Evolutionary conservation across 1,284 basidiomycete genomes (phyloP).

Genomic region (Ustilago nuda): DNA sequence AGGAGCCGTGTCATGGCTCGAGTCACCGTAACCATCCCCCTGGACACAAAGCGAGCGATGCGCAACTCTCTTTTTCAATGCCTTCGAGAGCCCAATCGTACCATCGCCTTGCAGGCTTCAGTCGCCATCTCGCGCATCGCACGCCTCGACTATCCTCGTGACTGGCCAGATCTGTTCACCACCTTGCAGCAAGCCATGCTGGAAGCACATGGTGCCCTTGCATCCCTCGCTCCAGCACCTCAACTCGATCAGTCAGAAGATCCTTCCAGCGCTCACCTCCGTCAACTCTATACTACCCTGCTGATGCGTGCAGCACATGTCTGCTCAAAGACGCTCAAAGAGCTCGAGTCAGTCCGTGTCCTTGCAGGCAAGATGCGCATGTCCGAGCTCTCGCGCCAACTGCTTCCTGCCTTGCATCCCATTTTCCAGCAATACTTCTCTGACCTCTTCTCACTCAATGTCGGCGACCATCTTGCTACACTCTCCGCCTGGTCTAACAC

Average conservation of each 20-base stretch:
- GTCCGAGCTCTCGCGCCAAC: conserved; percentile 62
- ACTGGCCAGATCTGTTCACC: conserved; percentile 64
- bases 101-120: conserved; percentile 62
- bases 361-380: conserved; percentile 67
- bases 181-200: conserved; percentile 57
- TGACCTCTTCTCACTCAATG: conserved; percentile 50
- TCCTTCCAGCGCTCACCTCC: conserved; percentile 17
- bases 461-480: conserved; percentile 29
- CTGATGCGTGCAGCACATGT: conserved; percentile 63
- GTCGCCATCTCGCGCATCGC: conserved; percentile 64
- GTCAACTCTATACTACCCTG: conserved; percentile 45
- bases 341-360: conserved; percentile 62
- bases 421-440: conserved; percentile 62
- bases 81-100: conserved; percentile 60
- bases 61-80: conserved; percentile 54
- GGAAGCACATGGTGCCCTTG: conserved; percentile 48
- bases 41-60: conserved; percentile 58
- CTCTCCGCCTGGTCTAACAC: conserved; percentile 56
- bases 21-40: conserved; percentile 55
- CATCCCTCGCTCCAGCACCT: conserved; percentile 31
- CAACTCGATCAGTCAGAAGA: conserved; percentile 34
- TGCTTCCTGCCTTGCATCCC: conserved; percentile 62
- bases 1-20: conserved; percentile 58
- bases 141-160: conserved; percentile 62
- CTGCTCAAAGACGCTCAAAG: conserved; percentile 61